phyloP scores from a whole-genome alignment of 1,284 basidiomycete species.

The Cutaneotrichosporon daszewskae region DNA sequence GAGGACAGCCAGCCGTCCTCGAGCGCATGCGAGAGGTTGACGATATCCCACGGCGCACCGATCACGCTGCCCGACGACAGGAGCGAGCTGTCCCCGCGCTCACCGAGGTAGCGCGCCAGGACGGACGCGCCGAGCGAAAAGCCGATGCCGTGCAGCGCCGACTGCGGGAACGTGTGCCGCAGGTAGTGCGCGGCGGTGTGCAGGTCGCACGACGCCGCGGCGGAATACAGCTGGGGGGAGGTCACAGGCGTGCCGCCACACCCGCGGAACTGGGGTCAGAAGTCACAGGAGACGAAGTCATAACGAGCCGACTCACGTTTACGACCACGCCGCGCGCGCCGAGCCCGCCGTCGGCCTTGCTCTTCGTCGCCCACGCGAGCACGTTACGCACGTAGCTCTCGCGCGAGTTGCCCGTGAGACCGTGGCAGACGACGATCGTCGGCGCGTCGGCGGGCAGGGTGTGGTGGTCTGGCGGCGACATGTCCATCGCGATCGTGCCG shows the following conservation, averaged over 20 bases:
- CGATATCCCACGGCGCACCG: conserved; percentile 56
- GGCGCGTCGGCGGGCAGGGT: conserved; percentile 61
- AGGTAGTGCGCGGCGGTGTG: conserved; percentile 75
- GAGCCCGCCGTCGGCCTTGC: conserved; percentile 67
- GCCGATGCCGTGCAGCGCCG: conserved; percentile 77
- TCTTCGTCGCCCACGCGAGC: conserved; percentile 59
- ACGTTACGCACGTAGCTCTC: conserved; percentile 83
- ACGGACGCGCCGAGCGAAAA: conserved; percentile 94
- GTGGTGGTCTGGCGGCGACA: conserved; percentile 48
- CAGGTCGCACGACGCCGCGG: conserved; percentile 71
- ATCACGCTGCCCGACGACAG: conserved; percentile 69
- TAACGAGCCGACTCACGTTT: conserved; percentile 51
- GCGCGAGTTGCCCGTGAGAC: conserved; percentile 81
- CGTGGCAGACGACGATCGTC: conserved; percentile 71
- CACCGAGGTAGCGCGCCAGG: conserved; percentile 82
- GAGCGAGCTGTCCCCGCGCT: conserved; percentile 73
- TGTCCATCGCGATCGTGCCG: conserved; percentile 59
- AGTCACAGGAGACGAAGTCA: too few species aligned
- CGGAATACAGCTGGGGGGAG: conserved; percentile 73
- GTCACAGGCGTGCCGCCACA: conserved; percentile 78
- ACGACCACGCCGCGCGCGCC: conserved; percentile 83
- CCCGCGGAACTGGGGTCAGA: conserved; percentile 61
- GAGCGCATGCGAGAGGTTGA: conserved; percentile 48
- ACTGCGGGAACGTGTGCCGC: conserved; percentile 65
- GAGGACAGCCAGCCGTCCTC: conserved; percentile 61